Evolutionary conservation across 495 filamentous ascomycete species (phyloP).

Genomic region (Tuber calosporum): DNA sequence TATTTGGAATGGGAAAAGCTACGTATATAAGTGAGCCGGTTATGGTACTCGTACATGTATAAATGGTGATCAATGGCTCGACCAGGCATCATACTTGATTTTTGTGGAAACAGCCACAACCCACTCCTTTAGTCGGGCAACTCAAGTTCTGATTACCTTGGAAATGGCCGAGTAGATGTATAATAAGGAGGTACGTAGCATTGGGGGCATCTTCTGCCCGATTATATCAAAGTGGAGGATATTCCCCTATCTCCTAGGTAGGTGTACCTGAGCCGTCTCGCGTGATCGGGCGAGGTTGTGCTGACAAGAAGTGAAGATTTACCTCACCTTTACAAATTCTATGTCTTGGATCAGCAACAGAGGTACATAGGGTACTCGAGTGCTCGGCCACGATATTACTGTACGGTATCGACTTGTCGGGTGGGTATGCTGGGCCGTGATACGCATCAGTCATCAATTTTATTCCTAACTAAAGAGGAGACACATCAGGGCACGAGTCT

Average conservation of each 20-base stretch:
- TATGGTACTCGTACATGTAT: too few species aligned
- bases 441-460: background rate
- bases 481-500: background rate
- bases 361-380: too few species aligned
- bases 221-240: background rate
- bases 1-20: background rate
- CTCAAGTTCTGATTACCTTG: background rate
- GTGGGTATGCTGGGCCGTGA: background rate
- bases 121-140: background rate
- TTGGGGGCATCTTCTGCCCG: background rate
- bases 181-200: background rate
- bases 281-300: background rate
- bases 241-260: background rate
- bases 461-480: too few species aligned
- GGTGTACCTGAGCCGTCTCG: background rate
- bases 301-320: background rate
- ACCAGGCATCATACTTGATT: background rate
- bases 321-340: background rate
- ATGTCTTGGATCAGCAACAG: background rate
- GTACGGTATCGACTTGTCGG: too few species aligned
- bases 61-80: background rate
- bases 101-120: background rate
- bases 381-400: too few species aligned
- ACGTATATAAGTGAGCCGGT: background rate
- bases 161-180: background rate